These are phyloP conservation scores for Dactylonectria macrodidyma DNA, from an alignment of 2,329 filamentous ascomycete species.

Conservation along the genomic window DNA sequence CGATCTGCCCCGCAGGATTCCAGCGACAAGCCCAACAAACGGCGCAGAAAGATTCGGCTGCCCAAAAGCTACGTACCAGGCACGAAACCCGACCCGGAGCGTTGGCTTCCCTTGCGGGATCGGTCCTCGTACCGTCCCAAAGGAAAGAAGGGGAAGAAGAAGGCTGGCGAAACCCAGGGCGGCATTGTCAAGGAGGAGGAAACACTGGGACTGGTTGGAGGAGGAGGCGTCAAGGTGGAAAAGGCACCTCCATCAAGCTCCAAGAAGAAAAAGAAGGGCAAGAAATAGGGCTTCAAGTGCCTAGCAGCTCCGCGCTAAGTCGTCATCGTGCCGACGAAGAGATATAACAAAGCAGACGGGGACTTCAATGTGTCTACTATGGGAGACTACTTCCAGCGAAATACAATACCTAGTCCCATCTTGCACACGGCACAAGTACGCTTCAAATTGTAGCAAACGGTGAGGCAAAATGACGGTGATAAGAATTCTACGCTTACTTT, in stretches of 20 bases:
- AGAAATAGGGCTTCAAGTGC: conserved; percentile 59
- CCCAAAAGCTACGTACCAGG: conserved; percentile 83
- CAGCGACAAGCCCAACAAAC: conserved; percentile 62
- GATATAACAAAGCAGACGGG: neutral
- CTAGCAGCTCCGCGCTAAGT: too few relatives aligned
- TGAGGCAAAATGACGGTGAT: conserved; percentile 28
- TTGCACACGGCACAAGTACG: neutral
- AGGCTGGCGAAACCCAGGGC: conserved; percentile 87
- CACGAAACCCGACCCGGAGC: conserved; percentile 89
- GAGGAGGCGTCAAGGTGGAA: conserved; percentile 76
- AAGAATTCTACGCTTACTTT: conserved; percentile 46
- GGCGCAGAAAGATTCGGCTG: conserved; percentile 73
- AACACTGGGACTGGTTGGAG: conserved; percentile 75
- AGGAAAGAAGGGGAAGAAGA: conserved; percentile 92
- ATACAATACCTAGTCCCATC: neutral
- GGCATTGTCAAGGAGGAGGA: conserved; percentile 83
- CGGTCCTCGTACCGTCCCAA: conserved; percentile 91
- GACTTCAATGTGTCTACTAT: neutral
- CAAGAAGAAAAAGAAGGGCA: conserved; percentile 68
- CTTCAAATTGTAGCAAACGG: neutral
- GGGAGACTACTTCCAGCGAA: neutral
- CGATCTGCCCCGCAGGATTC: conserved; percentile 58
- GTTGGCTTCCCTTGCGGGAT: conserved; percentile 93
- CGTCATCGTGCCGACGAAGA: neutral
- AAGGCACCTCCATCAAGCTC: conserved; percentile 62